Percentiles rank a stretch among this genome's conserved stretches.
phyloP scores from a whole-genome alignment of 352 stramenopile genomes.

The Blastocystis sp. region DNA sequence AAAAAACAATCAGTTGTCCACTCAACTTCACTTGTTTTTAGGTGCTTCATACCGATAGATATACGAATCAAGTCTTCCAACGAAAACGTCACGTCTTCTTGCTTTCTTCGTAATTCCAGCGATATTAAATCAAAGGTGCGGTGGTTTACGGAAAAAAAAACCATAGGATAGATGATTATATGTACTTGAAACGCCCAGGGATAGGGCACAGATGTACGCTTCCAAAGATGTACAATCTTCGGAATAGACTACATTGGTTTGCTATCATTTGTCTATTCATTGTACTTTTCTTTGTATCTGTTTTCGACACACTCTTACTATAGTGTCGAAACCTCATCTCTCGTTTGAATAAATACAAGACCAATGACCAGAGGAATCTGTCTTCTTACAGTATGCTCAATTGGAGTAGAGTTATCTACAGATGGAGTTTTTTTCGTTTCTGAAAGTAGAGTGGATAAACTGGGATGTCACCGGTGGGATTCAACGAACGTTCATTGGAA shows the following conservation, averaged over 20 bases:
- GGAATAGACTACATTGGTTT: background rate
- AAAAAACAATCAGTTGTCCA: background rate
- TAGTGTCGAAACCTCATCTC: background rate
- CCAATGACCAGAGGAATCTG: background rate
- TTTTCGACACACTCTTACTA: background rate
- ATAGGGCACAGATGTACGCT: background rate
- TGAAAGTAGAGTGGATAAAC: background rate
- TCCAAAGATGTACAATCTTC: background rate
- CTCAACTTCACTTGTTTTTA: background rate
- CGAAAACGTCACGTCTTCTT: background rate
- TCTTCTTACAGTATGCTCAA: background rate
- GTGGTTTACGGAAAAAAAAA: conserved; percentile 4
- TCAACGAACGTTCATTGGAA: background rate
- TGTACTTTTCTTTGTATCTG: background rate
- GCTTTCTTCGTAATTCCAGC: background rate
- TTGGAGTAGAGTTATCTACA: background rate
- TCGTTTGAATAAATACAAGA: background rate
- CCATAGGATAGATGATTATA: background rate
- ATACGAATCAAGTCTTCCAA: background rate
- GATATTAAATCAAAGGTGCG: background rate
- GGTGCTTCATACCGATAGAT: background rate
- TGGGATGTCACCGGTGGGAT: background rate
- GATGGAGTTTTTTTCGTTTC: background rate
- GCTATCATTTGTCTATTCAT: background rate
- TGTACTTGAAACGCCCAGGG: background rate